Base-by-base conservation (phyloP, 2,329 filamentous ascomycete species). In the Atkinsonella hypoxylon region DNA sequence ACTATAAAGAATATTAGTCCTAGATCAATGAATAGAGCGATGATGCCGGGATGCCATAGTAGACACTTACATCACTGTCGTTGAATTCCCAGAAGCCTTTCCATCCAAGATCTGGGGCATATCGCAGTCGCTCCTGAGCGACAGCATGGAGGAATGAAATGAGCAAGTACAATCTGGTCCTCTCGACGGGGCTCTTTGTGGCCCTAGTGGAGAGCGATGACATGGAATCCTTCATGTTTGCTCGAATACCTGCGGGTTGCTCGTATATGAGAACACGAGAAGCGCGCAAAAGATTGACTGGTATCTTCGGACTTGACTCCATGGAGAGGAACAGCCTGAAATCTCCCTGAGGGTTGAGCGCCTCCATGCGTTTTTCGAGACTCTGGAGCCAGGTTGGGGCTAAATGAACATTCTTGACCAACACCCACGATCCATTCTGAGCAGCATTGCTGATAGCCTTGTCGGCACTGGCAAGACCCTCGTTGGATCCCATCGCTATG, bases 1-100 rank as follows among this genome's bases (percentile, higher is more conserved):
- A 97, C 87, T 93, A 49, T 42, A 38, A 17, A 22, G 11, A n/a
- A n/a, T 10, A 18, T 51, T 32, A 51, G 50, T 22, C 44, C 30
- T 22, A 9, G 32, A 43, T 13, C 41, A 40, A 56, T 55, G 49
- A 56, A 50, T 45, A 52, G 53, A 43, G 41, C 43, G 11, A 15
- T 36, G 15, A 1, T 11, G 5, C 22, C 13, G 30, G 31, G 20
- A 32, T n/a, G 57, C 17, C n/a, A 11, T 15, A 1, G n/a, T 8
- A 15, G 38, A 9, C 31, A 54, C 87, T 86, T 80, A 94, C 88
- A 70, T 98, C 93, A 59, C 90, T 95, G 68, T 98, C 94, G 65
- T 98, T 98, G 69, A 98, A 98, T 69, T 98, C 94, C 93, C 94
- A 98, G 77, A 96, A 95, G 49, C 89, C 89, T 73, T 95, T 96